These are phyloP conservation scores for Aaosphaeria pasadenensis DNA, from an alignment of 2,329 filamentous ascomycete species.

Conservation along the genomic window DNA sequence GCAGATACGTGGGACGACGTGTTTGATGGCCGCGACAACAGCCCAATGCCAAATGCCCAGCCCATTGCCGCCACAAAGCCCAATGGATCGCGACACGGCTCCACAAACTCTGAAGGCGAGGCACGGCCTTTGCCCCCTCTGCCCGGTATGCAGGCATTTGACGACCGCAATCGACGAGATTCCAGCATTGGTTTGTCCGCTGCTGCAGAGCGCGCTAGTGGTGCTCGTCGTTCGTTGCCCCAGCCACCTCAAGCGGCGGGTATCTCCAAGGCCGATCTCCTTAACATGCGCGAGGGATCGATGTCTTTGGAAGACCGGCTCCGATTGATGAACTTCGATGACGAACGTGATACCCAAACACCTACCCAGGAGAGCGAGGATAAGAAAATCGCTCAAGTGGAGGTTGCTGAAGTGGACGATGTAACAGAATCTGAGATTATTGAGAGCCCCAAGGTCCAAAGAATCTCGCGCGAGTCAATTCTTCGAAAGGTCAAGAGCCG, in stretches of 20 bases:
- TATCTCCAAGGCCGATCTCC: conserved; percentile 72
- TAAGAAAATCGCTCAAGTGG: conserved; percentile 24
- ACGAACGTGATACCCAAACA: conserved; percentile 41
- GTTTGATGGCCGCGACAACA: conserved; percentile 62
- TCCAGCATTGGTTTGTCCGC: conserved; percentile 64
- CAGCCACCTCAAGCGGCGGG: conserved; percentile 67
- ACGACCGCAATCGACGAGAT: conserved; percentile 45
- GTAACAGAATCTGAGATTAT: conserved; percentile 31
- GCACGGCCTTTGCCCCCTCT: conserved; percentile 84
- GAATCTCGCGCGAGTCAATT: conserved; percentile 92
- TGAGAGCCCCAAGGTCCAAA: conserved; percentile 64
- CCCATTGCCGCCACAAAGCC: conserved; percentile 42
- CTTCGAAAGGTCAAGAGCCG: conserved; percentile 76
- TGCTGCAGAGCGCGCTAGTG: conserved; percentile 69
- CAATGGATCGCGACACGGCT: conserved; percentile 60
- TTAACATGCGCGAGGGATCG: conserved; percentile 67
- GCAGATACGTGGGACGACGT: conserved; percentile 61
- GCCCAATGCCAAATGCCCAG: conserved; percentile 61
- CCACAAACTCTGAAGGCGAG: conserved; percentile 73
- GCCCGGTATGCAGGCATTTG: conserved; percentile 65
- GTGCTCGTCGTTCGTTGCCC: conserved; percentile 66
- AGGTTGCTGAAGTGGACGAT: conserved; percentile 35
- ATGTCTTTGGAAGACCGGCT: conserved; percentile 86
- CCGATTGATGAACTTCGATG: conserved; percentile 79
- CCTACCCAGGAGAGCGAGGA: conserved; percentile 35